A percentile compares a stretch with the other conserved stretches of the same genome.
Conservation (phyloP, 495 filamentous ascomycete genomes). For the Bombardia bombarda region DNA sequence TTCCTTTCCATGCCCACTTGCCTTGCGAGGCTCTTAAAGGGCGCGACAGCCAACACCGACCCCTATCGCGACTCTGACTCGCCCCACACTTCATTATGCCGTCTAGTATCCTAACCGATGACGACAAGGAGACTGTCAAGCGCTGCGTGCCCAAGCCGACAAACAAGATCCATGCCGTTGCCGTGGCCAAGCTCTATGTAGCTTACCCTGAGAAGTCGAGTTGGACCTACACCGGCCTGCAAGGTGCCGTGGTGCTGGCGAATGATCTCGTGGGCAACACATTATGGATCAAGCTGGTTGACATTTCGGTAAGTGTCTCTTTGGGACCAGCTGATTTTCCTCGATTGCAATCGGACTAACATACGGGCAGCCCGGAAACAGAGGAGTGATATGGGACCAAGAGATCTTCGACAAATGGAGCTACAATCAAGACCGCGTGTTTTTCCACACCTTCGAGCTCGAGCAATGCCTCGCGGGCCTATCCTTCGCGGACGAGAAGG, state of each 20-base stretch:
- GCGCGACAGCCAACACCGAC: conserved; percentile 3
- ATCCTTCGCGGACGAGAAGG: conserved; percentile 92
- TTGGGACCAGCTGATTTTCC: background rate
- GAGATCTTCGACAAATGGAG: conserved; percentile 91
- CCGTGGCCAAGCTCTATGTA: conserved; percentile 89
- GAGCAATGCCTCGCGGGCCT: conserved; percentile 84
- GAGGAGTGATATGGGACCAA: conserved; percentile 96
- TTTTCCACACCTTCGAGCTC: conserved; percentile 95
- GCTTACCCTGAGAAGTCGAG: conserved; percentile 75
- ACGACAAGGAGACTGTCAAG: conserved; percentile 90
- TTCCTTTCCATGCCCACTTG: conserved; percentile 3
- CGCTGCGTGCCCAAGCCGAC: conserved; percentile 80
- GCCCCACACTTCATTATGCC: conserved; percentile 52
- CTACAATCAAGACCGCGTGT: conserved; percentile 93
- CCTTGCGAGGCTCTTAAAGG: conserved; percentile 2
- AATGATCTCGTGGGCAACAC: conserved; percentile 93
- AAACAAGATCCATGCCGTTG: conserved; percentile 93
- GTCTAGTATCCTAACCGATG: conserved; percentile 77
- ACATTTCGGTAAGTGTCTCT: conserved; percentile 69
- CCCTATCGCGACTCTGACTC: conserved; percentile 1
- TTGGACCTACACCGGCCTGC: conserved; percentile 94
- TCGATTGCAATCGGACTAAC: conserved; percentile 11
- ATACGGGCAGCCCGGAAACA: conserved; percentile 54
- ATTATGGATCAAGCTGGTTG: conserved; percentile 94
- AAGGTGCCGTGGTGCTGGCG: conserved; percentile 86